phyloP scores from a whole-genome alignment of 345 rosid species.

The Euphorbia pulcherrima region DNA sequence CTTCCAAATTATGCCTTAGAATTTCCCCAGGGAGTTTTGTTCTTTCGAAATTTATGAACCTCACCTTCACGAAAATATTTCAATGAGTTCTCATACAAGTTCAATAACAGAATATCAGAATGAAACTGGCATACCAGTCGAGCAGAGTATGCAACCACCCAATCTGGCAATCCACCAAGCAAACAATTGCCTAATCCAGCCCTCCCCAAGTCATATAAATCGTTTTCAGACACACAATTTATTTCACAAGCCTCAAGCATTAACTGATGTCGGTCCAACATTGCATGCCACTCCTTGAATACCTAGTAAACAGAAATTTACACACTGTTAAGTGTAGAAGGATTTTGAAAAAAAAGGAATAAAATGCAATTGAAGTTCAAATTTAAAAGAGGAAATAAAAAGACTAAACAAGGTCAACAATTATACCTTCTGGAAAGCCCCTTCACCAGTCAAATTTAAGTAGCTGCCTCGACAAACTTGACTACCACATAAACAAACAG shows the following conservation, averaged over 20 bases:
- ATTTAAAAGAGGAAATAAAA: neutral
- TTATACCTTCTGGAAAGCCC: slow-evolving; percentile 87
- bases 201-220: slow-evolving; percentile 91
- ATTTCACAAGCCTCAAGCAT: slow-evolving; percentile 87
- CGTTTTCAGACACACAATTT: slow-evolving; percentile 84
- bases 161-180: slow-evolving; percentile 95
- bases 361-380: neutral
- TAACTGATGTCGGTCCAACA: slow-evolving; percentile 74
- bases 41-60: slow-evolving; percentile 92
- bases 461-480: slow-evolving; percentile 99
- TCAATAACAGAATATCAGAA: slow-evolving; percentile 6
- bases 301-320: slow-evolving; percentile 47
- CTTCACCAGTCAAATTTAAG: slow-evolving; percentile 98
- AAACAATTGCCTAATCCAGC: slow-evolving; percentile 97
- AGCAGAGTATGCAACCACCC: slow-evolving; percentile 95
- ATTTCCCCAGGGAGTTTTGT: slow-evolving; percentile 93
- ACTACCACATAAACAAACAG: slow-evolving; percentile 99
- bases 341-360: neutral
- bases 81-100: neutral
- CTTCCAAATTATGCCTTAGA: slow-evolving; percentile 86
- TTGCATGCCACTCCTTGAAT: slow-evolving; percentile 84
- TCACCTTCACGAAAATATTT: slow-evolving; percentile 59
- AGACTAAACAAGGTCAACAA: neutral
- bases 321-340: slow-evolving; percentile 9
- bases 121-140: slow-evolving; percentile 63